Conservation (phyloP, 2,329 filamentous ascomycete species). For the Clonostachys solani region DNA sequence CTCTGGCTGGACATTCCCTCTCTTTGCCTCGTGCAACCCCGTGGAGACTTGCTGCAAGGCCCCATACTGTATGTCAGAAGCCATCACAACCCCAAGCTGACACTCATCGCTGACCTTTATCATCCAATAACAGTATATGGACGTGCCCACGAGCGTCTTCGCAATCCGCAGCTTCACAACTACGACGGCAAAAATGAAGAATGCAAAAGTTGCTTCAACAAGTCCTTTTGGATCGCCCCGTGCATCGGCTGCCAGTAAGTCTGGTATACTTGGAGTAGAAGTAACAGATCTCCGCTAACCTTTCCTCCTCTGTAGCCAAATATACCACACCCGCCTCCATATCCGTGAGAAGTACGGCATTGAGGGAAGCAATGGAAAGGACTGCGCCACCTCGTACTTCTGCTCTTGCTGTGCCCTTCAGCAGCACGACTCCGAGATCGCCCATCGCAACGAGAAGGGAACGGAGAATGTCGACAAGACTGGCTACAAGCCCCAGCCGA, state of each 20-base stretch:
- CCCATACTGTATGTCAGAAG: no score
- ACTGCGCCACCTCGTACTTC: slow-evolving; percentile 50
- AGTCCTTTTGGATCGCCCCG: background rate
- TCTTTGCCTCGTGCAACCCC: no score
- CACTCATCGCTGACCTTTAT: no score
- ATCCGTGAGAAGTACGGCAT: slow-evolving; percentile 51
- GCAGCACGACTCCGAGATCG: slow-evolving; percentile 54
- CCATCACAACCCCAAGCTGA: no score
- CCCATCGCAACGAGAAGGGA: slow-evolving; percentile 16
- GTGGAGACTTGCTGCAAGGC: no score
- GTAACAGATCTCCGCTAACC: no score
- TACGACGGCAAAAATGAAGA: slow-evolving; percentile 34
- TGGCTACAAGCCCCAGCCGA: slow-evolving; percentile 28
- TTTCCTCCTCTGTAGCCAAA: no score
- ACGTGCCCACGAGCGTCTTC: slow-evolving; percentile 36
- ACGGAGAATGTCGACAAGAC: slow-evolving; percentile 18
- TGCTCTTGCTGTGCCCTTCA: slow-evolving; percentile 53
- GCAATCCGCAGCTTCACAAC: slow-evolving; percentile 33
- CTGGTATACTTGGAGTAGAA: slow-evolving; percentile 7
- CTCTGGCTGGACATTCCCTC: no score
- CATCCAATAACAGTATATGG: slow-evolving; percentile 29
- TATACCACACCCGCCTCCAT: slow-evolving; percentile 44
- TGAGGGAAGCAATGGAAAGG: slow-evolving; percentile 37
- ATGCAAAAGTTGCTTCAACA: slow-evolving; percentile 19
- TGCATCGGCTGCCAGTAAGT: slow-evolving; percentile 18